A percentile compares a stretch with the other conserved stretches of the same genome.
phyloP scores from a whole-genome alignment of 768 basidiomycete species.

The Pleurotus ostreatus region DNA sequence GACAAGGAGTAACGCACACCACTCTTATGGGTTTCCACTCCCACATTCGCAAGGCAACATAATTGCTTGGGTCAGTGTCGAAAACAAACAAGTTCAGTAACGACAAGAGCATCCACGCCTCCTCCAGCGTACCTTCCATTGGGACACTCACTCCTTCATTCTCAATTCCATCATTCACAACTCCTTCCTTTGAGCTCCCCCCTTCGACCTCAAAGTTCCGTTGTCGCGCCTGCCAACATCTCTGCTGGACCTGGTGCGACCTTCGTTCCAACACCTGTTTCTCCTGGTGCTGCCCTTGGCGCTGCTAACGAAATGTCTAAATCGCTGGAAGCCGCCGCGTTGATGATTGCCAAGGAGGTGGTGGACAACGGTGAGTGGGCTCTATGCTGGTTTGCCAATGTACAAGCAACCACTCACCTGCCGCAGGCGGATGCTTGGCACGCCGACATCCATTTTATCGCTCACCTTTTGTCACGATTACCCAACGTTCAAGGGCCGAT shows the following conservation, averaged over 20 bases:
- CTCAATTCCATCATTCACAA: conserved; percentile 60
- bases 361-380: conserved; percentile 74
- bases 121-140: conserved; percentile 67
- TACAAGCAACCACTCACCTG: conserved; percentile 15
- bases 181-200: conserved; percentile 62
- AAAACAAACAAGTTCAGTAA: conserved; percentile 7
- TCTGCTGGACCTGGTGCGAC: conserved; percentile 29
- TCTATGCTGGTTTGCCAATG: conserved; percentile 55
- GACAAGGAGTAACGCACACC: too few species aligned
- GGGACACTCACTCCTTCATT: conserved; percentile 64
- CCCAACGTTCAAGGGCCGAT: conserved; percentile 35
- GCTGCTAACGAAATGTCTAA: conserved; percentile 61
- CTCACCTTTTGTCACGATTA: conserved; percentile 36
- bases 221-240: conserved; percentile 41
- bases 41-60: too few species aligned
- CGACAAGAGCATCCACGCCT: conserved; percentile 63
- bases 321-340: conserved; percentile 64
- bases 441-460: conserved; percentile 46
- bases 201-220: conserved; percentile 54
- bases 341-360: conserved; percentile 59
- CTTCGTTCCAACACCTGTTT: conserved; percentile 78
- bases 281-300: conserved; percentile 69
- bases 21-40: too few species aligned
- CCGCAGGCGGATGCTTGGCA: conserved; percentile 47
- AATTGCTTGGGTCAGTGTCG: too few species aligned